Evolutionary conservation across 2,329 filamentous ascomycete genomes (phyloP).

Genomic region (Elsinoe necatrix): DNA sequence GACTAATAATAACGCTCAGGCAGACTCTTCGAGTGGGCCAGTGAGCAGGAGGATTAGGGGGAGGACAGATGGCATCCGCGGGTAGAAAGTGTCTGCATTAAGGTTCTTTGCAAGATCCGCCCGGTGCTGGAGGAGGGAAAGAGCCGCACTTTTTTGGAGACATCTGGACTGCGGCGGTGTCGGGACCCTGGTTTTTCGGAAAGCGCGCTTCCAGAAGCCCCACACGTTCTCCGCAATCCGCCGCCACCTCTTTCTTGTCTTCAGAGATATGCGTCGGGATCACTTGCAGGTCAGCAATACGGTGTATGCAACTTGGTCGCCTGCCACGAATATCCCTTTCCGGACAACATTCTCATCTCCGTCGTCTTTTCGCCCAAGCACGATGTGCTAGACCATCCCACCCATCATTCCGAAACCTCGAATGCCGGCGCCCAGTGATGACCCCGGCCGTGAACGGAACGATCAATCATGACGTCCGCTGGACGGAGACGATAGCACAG

Average conservation of each 20-base stretch:
- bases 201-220: background rate
- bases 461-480: slow-evolving; percentile 17
- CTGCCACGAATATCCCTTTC: background rate
- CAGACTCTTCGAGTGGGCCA: background rate
- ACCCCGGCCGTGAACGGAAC: slow-evolving; percentile 8
- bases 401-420: background rate
- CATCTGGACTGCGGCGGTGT: background rate
- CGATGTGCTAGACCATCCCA: slow-evolving; percentile 1
- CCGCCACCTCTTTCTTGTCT: slow-evolving; percentile 1
- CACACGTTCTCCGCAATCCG: slow-evolving; percentile 8
- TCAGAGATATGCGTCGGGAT: background rate
- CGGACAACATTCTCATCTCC: too few species aligned
- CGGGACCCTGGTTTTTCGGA: background rate
- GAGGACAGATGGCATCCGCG: background rate
- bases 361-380: background rate
- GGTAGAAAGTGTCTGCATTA: too few species aligned
- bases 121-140: background rate
- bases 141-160: background rate
- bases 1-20: background rate
- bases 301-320: background rate
- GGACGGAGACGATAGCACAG: slow-evolving; percentile 33
- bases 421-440: slow-evolving; percentile 14
- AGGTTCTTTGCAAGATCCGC: too few species aligned
- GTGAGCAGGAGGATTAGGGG: background rate
- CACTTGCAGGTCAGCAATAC: background rate